These are phyloP conservation scores for Gossypium schwendimanii DNA, from an alignment of 441 rosid species.

Conservation along the genomic window DNA sequence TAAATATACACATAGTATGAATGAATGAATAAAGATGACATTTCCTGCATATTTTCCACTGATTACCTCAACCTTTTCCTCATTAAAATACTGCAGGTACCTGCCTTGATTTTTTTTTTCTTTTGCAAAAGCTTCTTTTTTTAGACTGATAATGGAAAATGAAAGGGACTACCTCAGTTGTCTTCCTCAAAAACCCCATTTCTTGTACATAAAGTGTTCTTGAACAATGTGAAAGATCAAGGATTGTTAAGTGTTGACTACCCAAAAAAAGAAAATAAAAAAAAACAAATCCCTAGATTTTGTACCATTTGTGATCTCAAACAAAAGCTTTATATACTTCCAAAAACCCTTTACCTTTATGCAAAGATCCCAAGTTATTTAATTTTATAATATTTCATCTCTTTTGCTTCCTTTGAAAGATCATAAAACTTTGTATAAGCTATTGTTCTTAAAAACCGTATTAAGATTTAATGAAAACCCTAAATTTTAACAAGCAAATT, in stretches of 20 bases:
- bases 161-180: slow-evolving; percentile 1
- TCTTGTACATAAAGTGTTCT: background rate
- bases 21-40: slow-evolving; percentile 2
- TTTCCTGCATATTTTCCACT: background rate
- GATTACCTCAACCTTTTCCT: slow-evolving; percentile 7
- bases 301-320: background rate
- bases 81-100: background rate
- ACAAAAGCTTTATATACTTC: background rate
- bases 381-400: background rate
- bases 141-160: background rate
- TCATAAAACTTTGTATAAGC: background rate
- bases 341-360: background rate
- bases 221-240: background rate
- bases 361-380: too few relatives aligned
- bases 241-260: background rate
- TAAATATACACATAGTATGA: background rate
- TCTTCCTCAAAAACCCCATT: slow-evolving; percentile 7
- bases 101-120: background rate
- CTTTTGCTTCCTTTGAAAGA: background rate
- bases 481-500: background rate
- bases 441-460: background rate
- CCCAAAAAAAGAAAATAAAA: background rate
- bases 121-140: background rate
- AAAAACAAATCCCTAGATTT: background rate
- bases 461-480: background rate